These are phyloP conservation scores for Dichotomocladium elegans DNA, from an alignment of 371 early-diverging fungal species.

Conservation along the genomic window DNA sequence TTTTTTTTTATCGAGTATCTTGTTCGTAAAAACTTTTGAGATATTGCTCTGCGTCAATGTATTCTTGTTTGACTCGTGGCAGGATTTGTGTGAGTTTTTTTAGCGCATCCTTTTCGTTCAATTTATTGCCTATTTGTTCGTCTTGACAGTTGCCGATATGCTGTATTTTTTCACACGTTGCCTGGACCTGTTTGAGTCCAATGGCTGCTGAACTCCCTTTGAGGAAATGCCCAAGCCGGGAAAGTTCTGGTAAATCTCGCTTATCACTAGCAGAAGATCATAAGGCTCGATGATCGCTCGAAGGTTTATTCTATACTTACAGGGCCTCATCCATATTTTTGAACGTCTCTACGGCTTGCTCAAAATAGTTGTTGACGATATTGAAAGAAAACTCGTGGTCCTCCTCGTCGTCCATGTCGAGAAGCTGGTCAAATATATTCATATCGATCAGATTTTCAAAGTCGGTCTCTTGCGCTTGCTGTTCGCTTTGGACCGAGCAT, in stretches of 20 bases:
- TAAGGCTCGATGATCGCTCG: background rate
- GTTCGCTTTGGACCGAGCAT: too few species aligned
- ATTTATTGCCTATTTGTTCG: constrained; percentile 47
- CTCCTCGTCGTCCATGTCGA: constrained; percentile 83
- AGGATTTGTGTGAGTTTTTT: constrained; percentile 57
- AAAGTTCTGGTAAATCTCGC: constrained; percentile 68
- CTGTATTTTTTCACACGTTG: constrained; percentile 84
- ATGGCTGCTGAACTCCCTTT: constrained; percentile 91
- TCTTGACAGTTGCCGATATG: constrained; percentile 77
- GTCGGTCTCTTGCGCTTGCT: too few species aligned
- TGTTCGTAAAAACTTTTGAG: constrained; percentile 69
- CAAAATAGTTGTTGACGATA: constrained; percentile 71
- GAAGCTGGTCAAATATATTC: constrained; percentile 69
- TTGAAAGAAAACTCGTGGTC: constrained; percentile 71
- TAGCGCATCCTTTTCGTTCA: constrained; percentile 63
- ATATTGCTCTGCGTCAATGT: constrained; percentile 71
- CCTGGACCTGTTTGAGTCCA: constrained; percentile 79
- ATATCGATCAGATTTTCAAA: constrained; percentile 67
- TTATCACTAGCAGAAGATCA: constrained; percentile 40
- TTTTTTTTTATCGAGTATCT: constrained; percentile 27
- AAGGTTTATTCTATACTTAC: constrained; percentile 61
- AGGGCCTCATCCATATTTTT: constrained; percentile 60
- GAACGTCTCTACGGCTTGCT: constrained; percentile 73
- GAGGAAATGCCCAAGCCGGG: constrained; percentile 84
- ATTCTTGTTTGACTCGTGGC: constrained; percentile 63